These are phyloP conservation scores for Cercospora sp. DNA, from an alignment of 2,329 filamentous ascomycete genomes.

Conservation along the genomic window DNA sequence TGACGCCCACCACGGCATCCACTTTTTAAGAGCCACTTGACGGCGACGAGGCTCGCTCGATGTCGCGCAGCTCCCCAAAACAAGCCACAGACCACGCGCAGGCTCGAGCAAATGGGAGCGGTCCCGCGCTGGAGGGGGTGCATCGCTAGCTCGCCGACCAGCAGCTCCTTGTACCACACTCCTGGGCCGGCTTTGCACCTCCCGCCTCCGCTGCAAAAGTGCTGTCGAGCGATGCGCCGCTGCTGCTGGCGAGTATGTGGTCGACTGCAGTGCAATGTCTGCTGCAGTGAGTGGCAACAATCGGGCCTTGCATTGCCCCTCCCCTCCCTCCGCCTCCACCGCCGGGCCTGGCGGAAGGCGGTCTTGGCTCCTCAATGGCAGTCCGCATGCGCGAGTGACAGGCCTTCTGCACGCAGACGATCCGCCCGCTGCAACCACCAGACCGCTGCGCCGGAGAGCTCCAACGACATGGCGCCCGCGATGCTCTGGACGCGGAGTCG, in stretches of 20 bases:
- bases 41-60: background rate
- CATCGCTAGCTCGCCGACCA: background rate
- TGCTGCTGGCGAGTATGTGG: background rate
- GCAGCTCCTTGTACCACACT: slow-evolving; percentile 7
- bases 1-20: slow-evolving; percentile 1
- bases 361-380: background rate
- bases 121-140: slow-evolving; percentile 8
- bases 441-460: slow-evolving; percentile 20
- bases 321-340: background rate
- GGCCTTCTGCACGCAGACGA: slow-evolving; percentile 15
- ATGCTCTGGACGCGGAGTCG: slow-evolving; percentile 22
- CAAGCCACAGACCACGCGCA: slow-evolving; percentile 12
- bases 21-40: slow-evolving; percentile 6
- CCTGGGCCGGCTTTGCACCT: slow-evolving; percentile 3
- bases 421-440: slow-evolving; percentile 17
- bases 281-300: background rate
- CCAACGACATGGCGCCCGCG: slow-evolving; percentile 22
- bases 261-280: slow-evolving; percentile 5
- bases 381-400: slow-evolving; percentile 15
- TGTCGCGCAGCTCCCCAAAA: slow-evolving; percentile 14
- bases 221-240: background rate
- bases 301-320: background rate
- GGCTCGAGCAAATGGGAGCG: slow-evolving; percentile 19
- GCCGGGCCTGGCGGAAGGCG: background rate
- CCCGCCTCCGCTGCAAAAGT: slow-evolving; percentile 7